Base-by-base conservation (phyloP, 768 basidiomycete genomes). In the Tulasnella sp. region DNA sequence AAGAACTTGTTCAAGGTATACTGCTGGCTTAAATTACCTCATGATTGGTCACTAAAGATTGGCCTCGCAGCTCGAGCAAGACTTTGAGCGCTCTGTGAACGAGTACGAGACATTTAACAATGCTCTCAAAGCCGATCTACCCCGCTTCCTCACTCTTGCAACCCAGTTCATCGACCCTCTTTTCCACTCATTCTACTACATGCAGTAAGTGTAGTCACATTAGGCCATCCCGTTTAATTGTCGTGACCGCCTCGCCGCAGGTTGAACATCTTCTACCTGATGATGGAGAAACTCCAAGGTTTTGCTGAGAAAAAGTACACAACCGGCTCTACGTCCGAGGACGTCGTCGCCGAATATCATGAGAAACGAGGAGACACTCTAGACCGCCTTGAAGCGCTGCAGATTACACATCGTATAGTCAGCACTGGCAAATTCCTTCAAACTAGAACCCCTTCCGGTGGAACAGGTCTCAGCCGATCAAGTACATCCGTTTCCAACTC, bases 101-200 rank as follows among this genome's bases (percentile, higher is more conserved):
- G 91, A 96, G 60, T 96, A 92, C 57, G 91, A 95, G 53, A 87
- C 83, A 61, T 84, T 90, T 68, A 96, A 93, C 63, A 81, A 73
- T 54, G 74, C 82, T 4, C 69, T 96, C 67, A 98, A 99, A 70
- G 73, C 78, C 52, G 95, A 99, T 61, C 71, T 99, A 28, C 91
- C 92, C 2, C 78, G 78, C n/a, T 98, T 98, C 72, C 80, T 98
- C 75, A 71, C 70, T 25, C 76, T 96, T 56, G 72, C 84, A 1
- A 83, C 88, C 2, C 77, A 81, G 57, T 96, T 96, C 67, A 88
- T 98, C 62, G 83, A 92, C 58, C 95, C 95, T 0, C 70, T 98
- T n/a, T 99, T 96, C 76, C 83, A 93, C 60, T 93, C 90, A 15
- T 91, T 91, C 73, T 99, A 84, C 72, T 99, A 93, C 65, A 96